Evolutionary conservation across 768 basidiomycete species (phyloP).

Genomic region (Boletus vinaceobasis): DNA sequence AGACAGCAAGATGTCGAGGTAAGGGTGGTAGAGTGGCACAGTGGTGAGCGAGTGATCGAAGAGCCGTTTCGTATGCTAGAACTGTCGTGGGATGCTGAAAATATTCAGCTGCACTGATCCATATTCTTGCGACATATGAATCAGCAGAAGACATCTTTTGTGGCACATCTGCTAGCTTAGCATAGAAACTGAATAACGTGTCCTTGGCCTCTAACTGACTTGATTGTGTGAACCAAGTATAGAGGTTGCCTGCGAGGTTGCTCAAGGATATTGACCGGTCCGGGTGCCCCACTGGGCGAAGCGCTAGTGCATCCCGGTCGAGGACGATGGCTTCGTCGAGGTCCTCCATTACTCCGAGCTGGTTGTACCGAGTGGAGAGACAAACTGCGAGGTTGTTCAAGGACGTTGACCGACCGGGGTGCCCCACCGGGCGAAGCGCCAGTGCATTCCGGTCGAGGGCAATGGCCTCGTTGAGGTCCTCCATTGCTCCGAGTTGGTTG

Average conservation of each 20-base stretch:
- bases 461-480: background rate
- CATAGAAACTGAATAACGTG: background rate
- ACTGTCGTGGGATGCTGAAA: slow-evolving; percentile 7
- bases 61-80: background rate
- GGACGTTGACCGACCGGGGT: too few relatives aligned
- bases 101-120: background rate
- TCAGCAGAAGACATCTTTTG: background rate
- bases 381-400: too few relatives aligned
- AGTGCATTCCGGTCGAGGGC: too few relatives aligned
- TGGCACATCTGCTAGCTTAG: background rate
- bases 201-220: background rate
- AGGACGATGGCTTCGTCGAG: too few relatives aligned
- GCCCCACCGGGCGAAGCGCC: background rate
- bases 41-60: too few relatives aligned
- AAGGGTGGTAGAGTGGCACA: too few relatives aligned
- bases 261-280: background rate
- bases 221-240: background rate
- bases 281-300: too few relatives aligned
- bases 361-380: too few relatives aligned
- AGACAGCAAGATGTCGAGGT: too few relatives aligned
- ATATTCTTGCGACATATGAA: background rate
- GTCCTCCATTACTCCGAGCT: too few relatives aligned
- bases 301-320: too few relatives aligned
- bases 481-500: background rate
- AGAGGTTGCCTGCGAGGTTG: background rate